Evolutionary conservation across 768 basidiomycete species (phyloP), one percentile per base, ranked within the genome.

Genomic region (Phylloporus scabripes): DNA sequence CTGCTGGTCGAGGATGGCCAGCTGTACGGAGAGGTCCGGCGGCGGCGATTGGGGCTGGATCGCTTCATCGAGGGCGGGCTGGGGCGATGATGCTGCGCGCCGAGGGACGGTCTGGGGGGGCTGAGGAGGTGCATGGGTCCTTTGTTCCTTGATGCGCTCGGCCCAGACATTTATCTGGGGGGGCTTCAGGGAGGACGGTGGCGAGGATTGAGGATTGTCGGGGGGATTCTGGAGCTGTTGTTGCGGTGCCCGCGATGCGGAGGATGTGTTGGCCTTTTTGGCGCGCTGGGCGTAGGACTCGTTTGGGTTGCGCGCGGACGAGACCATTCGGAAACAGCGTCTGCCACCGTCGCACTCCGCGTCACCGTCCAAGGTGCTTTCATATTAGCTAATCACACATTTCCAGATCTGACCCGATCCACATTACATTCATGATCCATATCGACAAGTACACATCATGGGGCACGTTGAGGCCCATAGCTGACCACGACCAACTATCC

Each of bases 251-350:
- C 15, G 40, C 40, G 23, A 21, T 8, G 39, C 39, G 7, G 56
- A 36, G 23, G 59, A 50, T 37, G 50, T 36, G 42, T 44, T 56
- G 45, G 75, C 74, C 58, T 72, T 76, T 66, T 72, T 77, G 50
- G 74, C 78, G 39, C 73, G 74, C 43, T 80, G 73, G 32, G 78
- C 79, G 55, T 84, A 85, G 24, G 82, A 83, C 42, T 81, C 72
- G 49, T 72, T 63, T 54, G 70, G 70, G 37, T 63, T 65, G 45
- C 67, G 67, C 49, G 62, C 59, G 41, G 59, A 67, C 54, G 65
- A 69, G 57, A 60, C 55, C 66, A 67, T 67, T 63, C 58, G 37
- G 42, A 53, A 28, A 49, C 53, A 49, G 59, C 56, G 48, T 51
- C 61, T 52, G 61, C 51, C 49, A 42, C 43, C n/a, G 60, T 63